Percentiles rank a stretch among this genome's conserved stretches.
These are phyloP conservation scores for Rhodotorula kratochvilovae DNA, from an alignment of 768 basidiomycete genomes.

Conservation along the genomic window DNA sequence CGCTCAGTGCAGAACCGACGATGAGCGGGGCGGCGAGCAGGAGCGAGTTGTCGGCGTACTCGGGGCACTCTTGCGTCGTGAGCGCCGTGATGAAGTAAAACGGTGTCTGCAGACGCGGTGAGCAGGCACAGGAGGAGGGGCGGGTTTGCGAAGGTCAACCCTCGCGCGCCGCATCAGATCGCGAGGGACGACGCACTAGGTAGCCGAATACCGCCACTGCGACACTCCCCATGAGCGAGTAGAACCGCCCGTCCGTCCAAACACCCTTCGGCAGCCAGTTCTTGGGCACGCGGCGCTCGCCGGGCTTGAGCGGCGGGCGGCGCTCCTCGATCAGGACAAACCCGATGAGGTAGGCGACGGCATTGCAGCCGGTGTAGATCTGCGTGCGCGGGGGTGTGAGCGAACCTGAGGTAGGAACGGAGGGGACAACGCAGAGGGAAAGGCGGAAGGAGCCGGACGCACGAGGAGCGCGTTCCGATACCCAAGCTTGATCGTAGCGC, in stretches of 20 bases:
- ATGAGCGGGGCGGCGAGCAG: slow-evolving; percentile 16
- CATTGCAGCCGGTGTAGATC: slow-evolving; percentile 20
- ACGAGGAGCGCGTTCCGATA: slow-evolving; percentile 43
- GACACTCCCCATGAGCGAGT: neutral
- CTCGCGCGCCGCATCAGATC: neutral
- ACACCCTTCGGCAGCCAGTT: slow-evolving; percentile 18
- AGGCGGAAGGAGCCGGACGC: no score
- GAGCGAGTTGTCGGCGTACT: slow-evolving; percentile 9
- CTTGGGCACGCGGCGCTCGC: slow-evolving; percentile 5
- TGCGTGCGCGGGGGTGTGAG: neutral
- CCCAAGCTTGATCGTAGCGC: slow-evolving; percentile 39
- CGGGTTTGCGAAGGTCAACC: neutral
- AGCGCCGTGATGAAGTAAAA: slow-evolving; percentile 17
- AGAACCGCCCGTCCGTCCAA: slow-evolving; percentile 13
- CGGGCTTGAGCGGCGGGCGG: slow-evolving; percentile 8
- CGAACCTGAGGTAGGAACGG: neutral
- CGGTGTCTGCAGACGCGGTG: neutral
- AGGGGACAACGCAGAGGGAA: no score
- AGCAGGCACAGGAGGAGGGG: no score
- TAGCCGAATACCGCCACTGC: neutral
- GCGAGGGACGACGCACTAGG: slow-evolving; percentile 3
- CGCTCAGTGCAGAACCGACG: slow-evolving; percentile 27
- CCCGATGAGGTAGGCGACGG: slow-evolving; percentile 4
- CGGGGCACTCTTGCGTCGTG: slow-evolving; percentile 1
- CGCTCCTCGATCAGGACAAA: neutral